These are phyloP conservation scores for Aspergillus tubingensis DNA, from an alignment of 2,329 filamentous ascomycete species.

Conservation along the genomic window DNA sequence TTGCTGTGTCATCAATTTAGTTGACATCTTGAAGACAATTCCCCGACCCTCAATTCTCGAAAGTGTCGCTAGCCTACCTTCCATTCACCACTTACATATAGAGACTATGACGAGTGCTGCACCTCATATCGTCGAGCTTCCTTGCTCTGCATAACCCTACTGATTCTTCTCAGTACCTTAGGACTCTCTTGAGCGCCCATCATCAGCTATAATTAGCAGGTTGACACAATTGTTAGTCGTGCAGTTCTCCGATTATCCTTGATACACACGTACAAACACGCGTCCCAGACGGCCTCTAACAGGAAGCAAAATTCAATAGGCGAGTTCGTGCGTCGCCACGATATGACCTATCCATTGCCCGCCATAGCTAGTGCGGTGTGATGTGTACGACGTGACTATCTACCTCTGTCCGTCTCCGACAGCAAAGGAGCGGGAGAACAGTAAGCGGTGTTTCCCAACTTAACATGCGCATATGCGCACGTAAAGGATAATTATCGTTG, in stretches of 20 bases:
- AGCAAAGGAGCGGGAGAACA: neutral
- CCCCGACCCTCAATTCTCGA: too few relatives aligned
- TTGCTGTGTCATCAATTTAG: too few relatives aligned
- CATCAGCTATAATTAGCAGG: neutral
- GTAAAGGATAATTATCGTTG: neutral
- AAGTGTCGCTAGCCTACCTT: too few relatives aligned
- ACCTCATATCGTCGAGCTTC: too few relatives aligned
- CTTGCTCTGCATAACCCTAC: neutral
- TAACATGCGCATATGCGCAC: neutral
- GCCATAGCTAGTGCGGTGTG: neutral
- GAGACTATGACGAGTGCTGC: too few relatives aligned
- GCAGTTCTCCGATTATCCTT: neutral
- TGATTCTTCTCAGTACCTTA: neutral
- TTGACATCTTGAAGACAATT: too few relatives aligned
- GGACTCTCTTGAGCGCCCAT: neutral
- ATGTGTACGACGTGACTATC: neutral
- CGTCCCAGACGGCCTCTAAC: neutral
- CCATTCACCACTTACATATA: too few relatives aligned
- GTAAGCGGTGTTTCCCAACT: neutral
- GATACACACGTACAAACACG: neutral
- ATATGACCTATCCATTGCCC: neutral
- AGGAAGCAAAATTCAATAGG: neutral
- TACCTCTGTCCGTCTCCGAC: neutral
- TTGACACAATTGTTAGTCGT: neutral
- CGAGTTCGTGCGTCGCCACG: neutral